phyloP scores from a whole-genome alignment of 352 stramenopile genomes.

The Phytophthora colocasiae region DNA sequence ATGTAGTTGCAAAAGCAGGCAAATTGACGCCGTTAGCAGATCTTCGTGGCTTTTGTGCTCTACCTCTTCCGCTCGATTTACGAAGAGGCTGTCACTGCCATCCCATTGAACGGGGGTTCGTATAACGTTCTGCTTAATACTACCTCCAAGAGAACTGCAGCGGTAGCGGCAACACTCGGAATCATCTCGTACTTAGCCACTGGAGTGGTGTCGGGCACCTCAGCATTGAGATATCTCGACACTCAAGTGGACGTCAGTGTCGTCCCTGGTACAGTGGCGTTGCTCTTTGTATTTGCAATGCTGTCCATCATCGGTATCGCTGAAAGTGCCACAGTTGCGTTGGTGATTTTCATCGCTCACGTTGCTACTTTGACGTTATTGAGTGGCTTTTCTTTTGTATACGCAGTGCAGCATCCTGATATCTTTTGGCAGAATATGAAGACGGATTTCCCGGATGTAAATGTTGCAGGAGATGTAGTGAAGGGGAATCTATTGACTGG shows the following conservation, averaged over 20 bases:
- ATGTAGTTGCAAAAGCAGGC: slow-evolving; percentile 69
- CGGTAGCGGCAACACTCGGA: slow-evolving; percentile 86
- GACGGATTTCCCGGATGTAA: slow-evolving; percentile 62
- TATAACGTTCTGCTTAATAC: slow-evolving; percentile 95
- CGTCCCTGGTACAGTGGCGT: slow-evolving; percentile 47
- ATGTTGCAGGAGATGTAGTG: slow-evolving; percentile 46
- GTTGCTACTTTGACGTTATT: slow-evolving; percentile 82
- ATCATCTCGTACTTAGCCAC: slow-evolving; percentile 94
- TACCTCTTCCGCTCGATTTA: slow-evolving; percentile 89
- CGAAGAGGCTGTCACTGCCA: slow-evolving; percentile 90
- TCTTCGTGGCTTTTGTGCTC: slow-evolving; percentile 78
- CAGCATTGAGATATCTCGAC: slow-evolving; percentile 67
- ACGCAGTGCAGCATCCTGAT: slow-evolving; percentile 62
- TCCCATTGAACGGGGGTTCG: slow-evolving; percentile 91
- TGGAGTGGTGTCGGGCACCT: slow-evolving; percentile 74
- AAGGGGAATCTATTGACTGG: slow-evolving; percentile 66
- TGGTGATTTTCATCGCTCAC: slow-evolving; percentile 88
- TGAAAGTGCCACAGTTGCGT: slow-evolving; percentile 85
- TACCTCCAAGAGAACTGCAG: slow-evolving; percentile 90
- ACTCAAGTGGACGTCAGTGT: slow-evolving; percentile 56
- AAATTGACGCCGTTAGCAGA: slow-evolving; percentile 89
- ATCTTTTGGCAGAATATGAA: slow-evolving; percentile 74
- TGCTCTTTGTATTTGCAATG: slow-evolving; percentile 87
- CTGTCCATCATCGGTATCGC: slow-evolving; percentile 88
- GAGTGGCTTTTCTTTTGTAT: slow-evolving; percentile 64